phyloP scores from a whole-genome alignment of 495 filamentous ascomycete genomes.

The Emericellopsis terricola region DNA sequence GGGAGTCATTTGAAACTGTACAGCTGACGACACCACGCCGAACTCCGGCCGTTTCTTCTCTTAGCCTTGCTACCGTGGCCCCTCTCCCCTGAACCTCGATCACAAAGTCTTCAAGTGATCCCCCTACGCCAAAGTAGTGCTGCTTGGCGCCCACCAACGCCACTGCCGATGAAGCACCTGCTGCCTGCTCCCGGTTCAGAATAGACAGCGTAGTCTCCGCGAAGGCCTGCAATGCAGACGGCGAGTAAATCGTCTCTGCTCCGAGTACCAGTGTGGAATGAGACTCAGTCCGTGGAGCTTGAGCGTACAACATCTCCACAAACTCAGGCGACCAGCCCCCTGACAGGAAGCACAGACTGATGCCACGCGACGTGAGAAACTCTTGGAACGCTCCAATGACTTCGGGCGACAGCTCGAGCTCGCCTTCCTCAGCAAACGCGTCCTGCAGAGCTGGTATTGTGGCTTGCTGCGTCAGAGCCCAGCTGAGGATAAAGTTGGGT shows the following conservation, averaged over 20 bases:
- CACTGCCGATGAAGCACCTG: conserved; percentile 20
- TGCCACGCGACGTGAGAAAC: conserved; percentile 33
- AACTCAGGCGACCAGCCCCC: conserved; percentile 68
- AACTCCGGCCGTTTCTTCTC: conserved; percentile 45
- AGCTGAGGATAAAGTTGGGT: conserved; percentile 74
- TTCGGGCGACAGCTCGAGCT: conserved; percentile 53
- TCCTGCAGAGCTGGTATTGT: conserved; percentile 14
- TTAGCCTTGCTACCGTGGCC: conserved; percentile 36
- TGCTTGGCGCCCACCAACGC: conserved; percentile 82
- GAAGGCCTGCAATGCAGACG: conserved; percentile 53
- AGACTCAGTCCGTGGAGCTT: conserved; percentile 5
- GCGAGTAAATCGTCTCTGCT: conserved; percentile 92
- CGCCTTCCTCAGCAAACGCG: conserved; percentile 34
- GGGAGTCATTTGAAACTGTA: no score
- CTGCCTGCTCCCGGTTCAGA: conserved; percentile 30
- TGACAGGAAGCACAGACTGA: conserved; percentile 57
- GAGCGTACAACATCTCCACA: conserved; percentile 30
- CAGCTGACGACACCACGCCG: conserved; percentile 33
- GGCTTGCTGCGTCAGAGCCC: conserved; percentile 33
- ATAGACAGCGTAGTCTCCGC: conserved; percentile 50
- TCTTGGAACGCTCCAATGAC: conserved; percentile 42
- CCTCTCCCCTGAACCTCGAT: conserved; percentile 36
- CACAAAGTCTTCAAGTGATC: conserved; percentile 79
- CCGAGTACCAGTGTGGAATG: conserved; percentile 59
- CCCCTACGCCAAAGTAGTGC: conserved; percentile 93